Base-by-base conservation (phyloP, 169 alveolate genomes). In the Eimeria falciformis region DNA sequence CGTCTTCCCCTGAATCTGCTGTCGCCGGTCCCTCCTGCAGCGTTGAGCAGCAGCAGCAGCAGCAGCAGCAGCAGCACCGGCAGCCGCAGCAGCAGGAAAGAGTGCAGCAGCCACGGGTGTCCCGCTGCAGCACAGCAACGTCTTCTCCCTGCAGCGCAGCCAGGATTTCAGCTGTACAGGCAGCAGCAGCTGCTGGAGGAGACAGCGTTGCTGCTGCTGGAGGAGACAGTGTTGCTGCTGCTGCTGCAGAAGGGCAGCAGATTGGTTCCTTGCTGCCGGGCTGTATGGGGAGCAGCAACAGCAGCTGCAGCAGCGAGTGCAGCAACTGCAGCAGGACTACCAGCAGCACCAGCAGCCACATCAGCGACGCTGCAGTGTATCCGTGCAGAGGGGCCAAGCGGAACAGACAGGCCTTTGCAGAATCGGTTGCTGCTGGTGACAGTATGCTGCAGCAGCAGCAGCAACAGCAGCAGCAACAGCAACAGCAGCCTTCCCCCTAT, bases 291-390 rank as follows among this genome's bases (percentile, higher is more conserved):
- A 73, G 87, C 87, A 78, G 12, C 50, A 47, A 33, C 69, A 78
- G 50, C 87, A 78, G 71, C 87, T 46, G 25, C 46, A 45, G 58
- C 69, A 55, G 47, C 69, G 58, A 55, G 46, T 27, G 75, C 90
- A 81, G 84, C 84, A 73, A n/a, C 84, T 11, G 84, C 84, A 73
- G 55, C 73, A 78, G 87, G 69, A 78, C 50, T 68, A 45, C 87
- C 11, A 5, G 87, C 69, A 81, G 77, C 75, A 33, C 29, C 23
- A 56, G 43, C 90, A 55, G 69, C 69, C 23, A 29, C 69, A 7
- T n/a, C 69, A 56, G 62, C 62, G 62, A 50, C n/a, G 62, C 18
- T 12, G 62, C 77, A 17, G 3, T 53, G 33, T 45, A 81, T 40
- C 77, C 45, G 7, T 47, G 40, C 46, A 81, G 75, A 58, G 58